phyloP scores from a whole-genome alignment of 1,284 basidiomycete species.

The Macrocybe sp. region DNA sequence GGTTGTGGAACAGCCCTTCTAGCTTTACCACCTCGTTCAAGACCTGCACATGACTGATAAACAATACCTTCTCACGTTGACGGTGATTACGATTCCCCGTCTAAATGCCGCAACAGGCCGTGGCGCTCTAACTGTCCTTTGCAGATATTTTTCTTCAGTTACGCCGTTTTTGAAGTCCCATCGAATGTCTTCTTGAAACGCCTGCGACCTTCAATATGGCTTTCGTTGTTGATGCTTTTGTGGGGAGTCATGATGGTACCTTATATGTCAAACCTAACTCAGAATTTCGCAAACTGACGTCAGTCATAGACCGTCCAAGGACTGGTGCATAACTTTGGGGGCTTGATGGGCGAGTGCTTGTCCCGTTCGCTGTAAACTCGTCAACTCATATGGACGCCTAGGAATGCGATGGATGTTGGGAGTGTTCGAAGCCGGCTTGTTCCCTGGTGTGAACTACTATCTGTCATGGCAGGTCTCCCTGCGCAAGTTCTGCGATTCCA shows the following conservation, averaged over 20 bases:
- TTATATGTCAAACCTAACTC: not conserved
- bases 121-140: not conserved
- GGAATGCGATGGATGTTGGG: conserved; percentile 65
- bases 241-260: conserved; percentile 69
- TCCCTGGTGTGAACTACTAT: conserved; percentile 66
- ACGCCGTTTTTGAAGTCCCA: conserved; percentile 65
- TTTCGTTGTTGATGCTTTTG: conserved; percentile 18
- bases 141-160: conserved; percentile 57
- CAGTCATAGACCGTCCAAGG: conserved; percentile 58
- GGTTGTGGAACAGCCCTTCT: not conserved
- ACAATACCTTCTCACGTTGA: conserved; percentile 61
- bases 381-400: conserved; percentile 15
- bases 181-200: conserved; percentile 70
- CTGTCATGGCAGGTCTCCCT: conserved; percentile 50
- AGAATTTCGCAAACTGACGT: not conserved
- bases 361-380: not conserved
- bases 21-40: conserved; percentile 17
- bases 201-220: conserved; percentile 34
- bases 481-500: not conserved
- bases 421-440: conserved; percentile 69
- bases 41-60: conserved; percentile 54
- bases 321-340: conserved; percentile 57
- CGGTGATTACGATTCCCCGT: conserved; percentile 27
- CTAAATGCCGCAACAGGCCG: not conserved
- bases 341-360: conserved; percentile 48